phyloP scores from a whole-genome alignment of 1,139 yeast species.

The Candida sojae region DNA sequence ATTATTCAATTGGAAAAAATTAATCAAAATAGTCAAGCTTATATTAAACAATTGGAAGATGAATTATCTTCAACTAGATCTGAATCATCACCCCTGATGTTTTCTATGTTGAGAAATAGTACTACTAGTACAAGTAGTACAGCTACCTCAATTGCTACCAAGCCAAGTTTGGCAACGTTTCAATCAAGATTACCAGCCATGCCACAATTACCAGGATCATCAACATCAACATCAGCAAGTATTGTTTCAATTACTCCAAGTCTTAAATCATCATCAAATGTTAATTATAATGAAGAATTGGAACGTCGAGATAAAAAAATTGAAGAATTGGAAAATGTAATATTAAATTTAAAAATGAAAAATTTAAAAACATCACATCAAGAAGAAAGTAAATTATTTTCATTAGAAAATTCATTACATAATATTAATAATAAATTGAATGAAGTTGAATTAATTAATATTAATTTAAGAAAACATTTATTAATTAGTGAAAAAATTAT shows the following conservation, averaged over 20 bases:
- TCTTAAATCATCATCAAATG: background rate
- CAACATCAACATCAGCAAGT: background rate
- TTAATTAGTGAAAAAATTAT: slow-evolving; percentile 59
- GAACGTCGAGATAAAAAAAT: slow-evolving; percentile 38
- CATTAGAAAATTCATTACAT: slow-evolving; percentile 40
- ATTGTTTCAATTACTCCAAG: slow-evolving; percentile 2
- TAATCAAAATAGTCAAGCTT: slow-evolving; percentile 44
- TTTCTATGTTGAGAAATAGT: slow-evolving; percentile 5
- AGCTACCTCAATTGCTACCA: slow-evolving; percentile 6
- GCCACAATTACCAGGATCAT: background rate
- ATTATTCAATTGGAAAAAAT: slow-evolving; percentile 50
- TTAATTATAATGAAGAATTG: slow-evolving; percentile 20
- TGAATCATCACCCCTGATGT: slow-evolving; percentile 7
- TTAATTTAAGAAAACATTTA: slow-evolving; percentile 45
- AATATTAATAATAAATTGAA: slow-evolving; percentile 39
- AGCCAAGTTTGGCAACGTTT: slow-evolving; percentile 3
- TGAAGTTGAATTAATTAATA: slow-evolving; percentile 42
- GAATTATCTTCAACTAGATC: slow-evolving; percentile 28
- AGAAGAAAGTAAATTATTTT: slow-evolving; percentile 45
- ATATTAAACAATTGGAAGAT: slow-evolving; percentile 50
- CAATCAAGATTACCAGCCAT: slow-evolving; percentile 10
- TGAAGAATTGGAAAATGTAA: slow-evolving; percentile 37
- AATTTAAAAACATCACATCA: slow-evolving; percentile 40
- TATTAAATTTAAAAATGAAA: slow-evolving; percentile 38
- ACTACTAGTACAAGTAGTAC: slow-evolving; percentile 2